These are phyloP conservation scores for Cyclotella choctawhatcheeana DNA, from an alignment of 108 stramenopile species.

Conservation along the genomic window DNA sequence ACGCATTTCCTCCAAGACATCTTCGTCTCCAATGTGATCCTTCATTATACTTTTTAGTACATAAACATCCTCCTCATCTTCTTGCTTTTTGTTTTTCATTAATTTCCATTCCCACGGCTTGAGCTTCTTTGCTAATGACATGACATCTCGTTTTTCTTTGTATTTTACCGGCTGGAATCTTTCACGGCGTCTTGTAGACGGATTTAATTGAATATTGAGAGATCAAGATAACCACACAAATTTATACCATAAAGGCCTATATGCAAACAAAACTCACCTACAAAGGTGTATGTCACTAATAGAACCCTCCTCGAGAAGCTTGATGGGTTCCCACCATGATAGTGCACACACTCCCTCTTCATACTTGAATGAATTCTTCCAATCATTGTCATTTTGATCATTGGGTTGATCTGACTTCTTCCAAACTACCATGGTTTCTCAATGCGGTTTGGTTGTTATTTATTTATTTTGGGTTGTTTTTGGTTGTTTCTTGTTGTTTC, in stretches of 20 bases:
- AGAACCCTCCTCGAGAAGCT: neutral
- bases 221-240: too few species aligned
- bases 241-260: too few species aligned
- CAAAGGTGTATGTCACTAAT: conserved; percentile 4
- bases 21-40: conserved; percentile 28
- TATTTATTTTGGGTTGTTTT: too few species aligned
- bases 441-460: too few species aligned
- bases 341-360: neutral
- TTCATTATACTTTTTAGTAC: conserved; percentile 41
- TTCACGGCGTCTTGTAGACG: neutral
- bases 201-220: too few species aligned
- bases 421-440: too few species aligned
- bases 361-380: neutral
- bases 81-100: neutral
- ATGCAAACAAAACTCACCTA: too few species aligned
- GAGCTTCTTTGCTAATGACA: neutral
- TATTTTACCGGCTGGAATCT: neutral
- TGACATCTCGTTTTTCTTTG: conserved; percentile 6
- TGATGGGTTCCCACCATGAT: conserved; percentile 4
- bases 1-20: conserved; percentile 47
- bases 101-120: too few species aligned
- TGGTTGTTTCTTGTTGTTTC: too few species aligned
- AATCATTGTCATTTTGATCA: conserved; percentile 7
- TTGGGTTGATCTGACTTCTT: too few species aligned
- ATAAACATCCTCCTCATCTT: conserved; percentile 23